Conservation (phyloP, 805 yeast genomes). For the Phaffomyces thermotolerans region DNA sequence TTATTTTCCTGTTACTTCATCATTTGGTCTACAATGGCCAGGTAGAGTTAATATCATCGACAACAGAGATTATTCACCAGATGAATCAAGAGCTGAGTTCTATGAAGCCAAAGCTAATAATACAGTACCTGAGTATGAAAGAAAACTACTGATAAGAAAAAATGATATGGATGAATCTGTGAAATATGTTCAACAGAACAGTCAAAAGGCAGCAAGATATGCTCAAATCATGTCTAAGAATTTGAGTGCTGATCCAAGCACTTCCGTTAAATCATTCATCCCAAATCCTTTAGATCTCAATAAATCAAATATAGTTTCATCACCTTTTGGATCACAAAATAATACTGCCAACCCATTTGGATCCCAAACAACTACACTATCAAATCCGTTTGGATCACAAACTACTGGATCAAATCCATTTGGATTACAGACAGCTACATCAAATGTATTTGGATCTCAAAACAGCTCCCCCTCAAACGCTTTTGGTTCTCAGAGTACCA, state of each 20-base stretch:
- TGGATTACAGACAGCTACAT: background rate
- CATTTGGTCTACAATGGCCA: conserved; percentile 43
- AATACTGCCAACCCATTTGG: conserved; percentile 8
- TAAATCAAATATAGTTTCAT: conserved; percentile 7
- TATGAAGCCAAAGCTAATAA: conserved; percentile 35
- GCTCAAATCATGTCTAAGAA: conserved; percentile 39
- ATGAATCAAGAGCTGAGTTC: conserved; percentile 43
- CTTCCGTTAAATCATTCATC: conserved; percentile 26
- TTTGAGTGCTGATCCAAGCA: conserved; percentile 21
- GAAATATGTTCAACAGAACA: conserved; percentile 30
- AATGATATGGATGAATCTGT: conserved; percentile 41
- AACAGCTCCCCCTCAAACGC: background rate
- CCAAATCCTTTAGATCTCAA: conserved; percentile 28
- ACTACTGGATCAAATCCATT: background rate
- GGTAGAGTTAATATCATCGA: conserved; percentile 41
- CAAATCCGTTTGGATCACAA: background rate
- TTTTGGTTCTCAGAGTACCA: conserved; percentile 1
- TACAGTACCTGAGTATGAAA: conserved; percentile 32
- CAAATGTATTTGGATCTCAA: background rate
- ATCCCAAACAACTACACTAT: background rate
- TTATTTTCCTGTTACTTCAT: conserved; percentile 27
- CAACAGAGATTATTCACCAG: conserved; percentile 47
- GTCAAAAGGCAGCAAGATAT: conserved; percentile 49
- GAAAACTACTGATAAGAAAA: conserved; percentile 34
- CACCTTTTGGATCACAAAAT: conserved; percentile 11